Conservation (phyloP, 768 basidiomycete genomes). For the Termitomyces heimii region DNA sequence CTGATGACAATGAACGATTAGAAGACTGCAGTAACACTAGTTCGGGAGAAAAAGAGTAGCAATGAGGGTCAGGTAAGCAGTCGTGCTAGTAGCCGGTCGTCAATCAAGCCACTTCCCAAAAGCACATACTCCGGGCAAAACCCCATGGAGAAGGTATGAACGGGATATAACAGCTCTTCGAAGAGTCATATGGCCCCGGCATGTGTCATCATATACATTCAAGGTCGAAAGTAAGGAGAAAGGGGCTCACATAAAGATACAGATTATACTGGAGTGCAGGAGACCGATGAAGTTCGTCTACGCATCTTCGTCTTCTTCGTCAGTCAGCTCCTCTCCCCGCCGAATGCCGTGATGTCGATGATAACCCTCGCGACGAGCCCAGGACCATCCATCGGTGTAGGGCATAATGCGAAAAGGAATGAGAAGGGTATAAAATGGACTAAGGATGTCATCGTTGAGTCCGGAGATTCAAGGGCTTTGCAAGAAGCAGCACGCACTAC, state of each 20-base stretch:
- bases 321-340: slow-evolving; percentile 84
- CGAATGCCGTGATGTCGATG: slow-evolving; percentile 55
- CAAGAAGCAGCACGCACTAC: slow-evolving; percentile 54
- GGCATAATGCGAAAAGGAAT: slow-evolving; percentile 77
- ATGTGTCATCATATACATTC: slow-evolving; percentile 47
- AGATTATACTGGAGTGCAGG: background rate
- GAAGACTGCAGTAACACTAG: background rate
- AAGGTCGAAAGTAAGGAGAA: background rate
- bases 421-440: slow-evolving; percentile 74
- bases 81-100: slow-evolving; percentile 42
- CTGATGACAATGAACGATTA: background rate
- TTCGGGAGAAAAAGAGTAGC: background rate
- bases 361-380: slow-evolving; percentile 68
- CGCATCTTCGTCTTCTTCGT: slow-evolving; percentile 61
- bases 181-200: slow-evolving; percentile 91
- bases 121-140: background rate
- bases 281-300: background rate
- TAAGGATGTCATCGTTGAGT: slow-evolving; percentile 20
- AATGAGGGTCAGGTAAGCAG: background rate
- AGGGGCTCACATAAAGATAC: background rate
- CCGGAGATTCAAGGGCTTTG: background rate
- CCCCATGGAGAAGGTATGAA: background rate
- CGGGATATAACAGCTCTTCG: slow-evolving; percentile 17
- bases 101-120: slow-evolving; percentile 54
- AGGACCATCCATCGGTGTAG: slow-evolving; percentile 77